Evolutionary conservation across 495 filamentous ascomycete genomes (phyloP), one percentile per base, ranked within the genome.

Genomic region (Aspergillus homomorphus): DNA sequence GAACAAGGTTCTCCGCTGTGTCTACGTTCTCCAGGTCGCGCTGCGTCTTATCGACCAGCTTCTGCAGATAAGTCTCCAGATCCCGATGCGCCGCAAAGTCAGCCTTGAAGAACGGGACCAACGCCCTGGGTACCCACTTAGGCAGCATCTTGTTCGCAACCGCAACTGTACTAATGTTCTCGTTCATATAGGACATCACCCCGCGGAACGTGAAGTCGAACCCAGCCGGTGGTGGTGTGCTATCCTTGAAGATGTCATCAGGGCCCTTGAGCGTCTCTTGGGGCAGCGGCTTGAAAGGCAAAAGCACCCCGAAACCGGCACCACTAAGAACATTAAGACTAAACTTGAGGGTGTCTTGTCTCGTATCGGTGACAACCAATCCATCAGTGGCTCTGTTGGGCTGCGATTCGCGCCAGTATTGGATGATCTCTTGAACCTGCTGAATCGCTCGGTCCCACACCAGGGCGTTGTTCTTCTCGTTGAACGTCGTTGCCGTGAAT

Each of bases 391-490:
- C 30, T 14, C 23, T 18, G n/a, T 12, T 15, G 26, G 19, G 8
- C 0, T 50, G 52, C 19, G 68, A 57, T 12, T 64, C 45, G 18
- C 63, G 46, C 79, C 77, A 81, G 60, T 65, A 62, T 7, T 64
- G 44, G n/a, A 69, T 56, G 69, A 77, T 73, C 6, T 61, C 65
- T 0, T 45, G 41, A 1, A 60, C 61, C 54, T 75, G 69, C 1
- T 49, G 45, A 19, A 76, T 56, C 0, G 62, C 59, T 44, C 79
- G 70, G 4, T 62, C 24, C 78, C 78, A 84, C 0, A 82, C 79
- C 1, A 79, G 52, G 10, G 57, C 55, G 50, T 76, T 80, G 60
- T 74, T 80, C 51, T 72, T 74, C 57, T 84, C 79, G 43, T 75
- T 79, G 66, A 83, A 82, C 10, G 70, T 69, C 0, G 61, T 54